A percentile compares a stretch with the other conserved stretches of the same genome.
Evolutionary conservation across 148 eudicot genomes (phyloP).

Genomic region (Limonium bicolor): DNA sequence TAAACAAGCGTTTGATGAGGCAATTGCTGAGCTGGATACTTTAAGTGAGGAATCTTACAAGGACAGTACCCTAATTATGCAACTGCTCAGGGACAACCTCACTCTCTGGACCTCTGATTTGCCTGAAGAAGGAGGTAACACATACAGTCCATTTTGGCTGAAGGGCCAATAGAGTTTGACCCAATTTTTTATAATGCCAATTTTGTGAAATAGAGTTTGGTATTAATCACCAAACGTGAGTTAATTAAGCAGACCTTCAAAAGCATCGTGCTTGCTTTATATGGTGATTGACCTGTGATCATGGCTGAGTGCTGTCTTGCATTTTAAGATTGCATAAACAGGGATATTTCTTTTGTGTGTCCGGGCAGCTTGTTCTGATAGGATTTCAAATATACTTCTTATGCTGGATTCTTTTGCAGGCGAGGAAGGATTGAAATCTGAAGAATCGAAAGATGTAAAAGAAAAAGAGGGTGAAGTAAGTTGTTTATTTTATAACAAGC

Average conservation of each 20-base stretch:
- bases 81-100: slow-evolving; percentile 87
- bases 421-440: background rate
- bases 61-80: slow-evolving; percentile 92
- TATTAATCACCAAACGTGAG: background rate
- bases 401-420: too few species aligned
- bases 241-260: background rate
- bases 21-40: slow-evolving; percentile 86
- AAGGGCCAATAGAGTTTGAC: too few species aligned
- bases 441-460: background rate
- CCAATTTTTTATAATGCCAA: too few species aligned
- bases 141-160: too few species aligned
- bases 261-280: background rate
- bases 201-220: background rate
- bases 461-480: slow-evolving; percentile 34
- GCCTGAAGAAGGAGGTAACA: slow-evolving; percentile 88
- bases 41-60: slow-evolving; percentile 95
- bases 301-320: too few species aligned
- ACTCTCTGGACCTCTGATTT: slow-evolving; percentile 96
- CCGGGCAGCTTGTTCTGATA: too few species aligned
- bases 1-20: slow-evolving; percentile 98
- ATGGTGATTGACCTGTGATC: too few species aligned
- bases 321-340: too few species aligned
- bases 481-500: background rate
- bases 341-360: too few species aligned
- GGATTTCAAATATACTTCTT: too few species aligned